phyloP scores from a whole-genome alignment of 352 stramenopile species.

The Phytophthora uliginosa region DNA sequence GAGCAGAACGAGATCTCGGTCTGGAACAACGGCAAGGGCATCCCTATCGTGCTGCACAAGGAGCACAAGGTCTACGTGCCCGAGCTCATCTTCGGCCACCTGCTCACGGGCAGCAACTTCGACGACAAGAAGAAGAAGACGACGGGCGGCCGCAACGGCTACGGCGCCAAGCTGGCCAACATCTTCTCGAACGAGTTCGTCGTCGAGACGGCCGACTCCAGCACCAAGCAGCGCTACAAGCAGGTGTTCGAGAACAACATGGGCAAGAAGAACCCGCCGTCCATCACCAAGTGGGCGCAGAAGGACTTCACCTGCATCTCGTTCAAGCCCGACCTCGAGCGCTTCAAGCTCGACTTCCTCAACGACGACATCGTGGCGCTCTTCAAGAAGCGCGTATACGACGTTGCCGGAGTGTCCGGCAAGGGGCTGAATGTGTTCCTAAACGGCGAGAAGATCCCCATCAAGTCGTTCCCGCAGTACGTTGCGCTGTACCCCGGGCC shows the following conservation, averaged over 20 bases:
- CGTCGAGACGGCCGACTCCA: slow-evolving; percentile 98
- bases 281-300: slow-evolving; percentile 84
- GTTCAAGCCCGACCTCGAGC: slow-evolving; percentile 96
- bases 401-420: slow-evolving; percentile 97
- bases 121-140: slow-evolving; percentile 98
- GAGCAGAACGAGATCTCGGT: slow-evolving; percentile 96
- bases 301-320: slow-evolving; percentile 97
- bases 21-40: slow-evolving; percentile 98
- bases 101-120: slow-evolving; percentile 99
- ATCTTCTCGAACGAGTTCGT: slow-evolving; percentile 99
- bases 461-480: slow-evolving; percentile 97
- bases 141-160: slow-evolving; percentile 97
- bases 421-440: slow-evolving; percentile 94
- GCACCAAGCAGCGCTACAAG: slow-evolving; percentile 95
- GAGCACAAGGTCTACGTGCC: slow-evolving; percentile 98
- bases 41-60: slow-evolving; percentile 97
- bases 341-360: slow-evolving; percentile 94
- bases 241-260: slow-evolving; percentile 96
- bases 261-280: slow-evolving; percentile 89
- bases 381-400: slow-evolving; percentile 98
- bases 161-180: slow-evolving; percentile 99
- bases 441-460: slow-evolving; percentile 94
- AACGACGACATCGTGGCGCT: slow-evolving; percentile 96
- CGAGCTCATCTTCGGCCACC: slow-evolving; percentile 98
- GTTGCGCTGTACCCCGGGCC: slow-evolving; percentile 88